Percentiles rank a stretch among this genome's conserved stretches.
Evolutionary conservation across 805 yeast genomes (phyloP).

Genomic region (Wickerhamiella sorbophila): DNA sequence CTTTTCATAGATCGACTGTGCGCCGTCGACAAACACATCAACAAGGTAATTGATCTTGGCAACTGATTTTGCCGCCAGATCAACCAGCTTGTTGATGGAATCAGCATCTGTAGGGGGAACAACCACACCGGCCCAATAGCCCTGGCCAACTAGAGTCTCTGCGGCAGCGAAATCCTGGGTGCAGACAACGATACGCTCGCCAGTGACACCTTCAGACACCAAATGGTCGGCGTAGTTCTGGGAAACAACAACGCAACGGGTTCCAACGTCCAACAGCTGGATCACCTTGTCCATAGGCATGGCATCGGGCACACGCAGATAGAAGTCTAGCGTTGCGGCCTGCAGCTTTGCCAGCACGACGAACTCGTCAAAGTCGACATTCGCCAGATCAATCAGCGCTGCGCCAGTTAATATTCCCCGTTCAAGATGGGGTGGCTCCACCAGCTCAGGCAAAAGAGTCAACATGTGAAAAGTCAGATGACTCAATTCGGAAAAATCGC

Average conservation of each 20-base stretch:
- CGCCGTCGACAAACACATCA: slow-evolving; percentile 12
- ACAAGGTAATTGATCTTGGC: slow-evolving; percentile 12
- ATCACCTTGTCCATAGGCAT: slow-evolving; percentile 32
- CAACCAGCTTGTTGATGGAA: slow-evolving; percentile 6
- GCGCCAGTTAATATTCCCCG: slow-evolving; percentile 1
- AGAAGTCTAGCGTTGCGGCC: slow-evolving; percentile 16
- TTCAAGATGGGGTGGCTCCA: neutral
- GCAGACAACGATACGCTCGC: slow-evolving; percentile 30
- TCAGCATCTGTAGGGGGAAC: slow-evolving; percentile 5
- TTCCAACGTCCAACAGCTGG: slow-evolving; percentile 48
- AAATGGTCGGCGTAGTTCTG: slow-evolving; percentile 23
- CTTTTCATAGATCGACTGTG: slow-evolving; percentile 7
- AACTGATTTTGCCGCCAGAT: slow-evolving; percentile 10
- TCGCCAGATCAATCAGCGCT: slow-evolving; percentile 3
- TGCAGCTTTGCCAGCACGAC: neutral
- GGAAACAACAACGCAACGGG: slow-evolving; percentile 32
- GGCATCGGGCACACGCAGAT: slow-evolving; percentile 17
- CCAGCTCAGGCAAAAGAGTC: neutral
- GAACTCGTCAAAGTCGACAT: slow-evolving; percentile 6
- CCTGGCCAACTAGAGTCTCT: slow-evolving; percentile 2
- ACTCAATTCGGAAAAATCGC: too few relatives aligned
- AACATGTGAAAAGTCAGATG: too few relatives aligned
- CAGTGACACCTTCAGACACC: slow-evolving; percentile 38
- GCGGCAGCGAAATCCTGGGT: slow-evolving; percentile 7
- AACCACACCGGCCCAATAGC: slow-evolving; percentile 13